These are phyloP conservation scores for Pestalotiopsis sp. DNA, from an alignment of 2,329 filamentous ascomycete genomes.

Conservation along the genomic window DNA sequence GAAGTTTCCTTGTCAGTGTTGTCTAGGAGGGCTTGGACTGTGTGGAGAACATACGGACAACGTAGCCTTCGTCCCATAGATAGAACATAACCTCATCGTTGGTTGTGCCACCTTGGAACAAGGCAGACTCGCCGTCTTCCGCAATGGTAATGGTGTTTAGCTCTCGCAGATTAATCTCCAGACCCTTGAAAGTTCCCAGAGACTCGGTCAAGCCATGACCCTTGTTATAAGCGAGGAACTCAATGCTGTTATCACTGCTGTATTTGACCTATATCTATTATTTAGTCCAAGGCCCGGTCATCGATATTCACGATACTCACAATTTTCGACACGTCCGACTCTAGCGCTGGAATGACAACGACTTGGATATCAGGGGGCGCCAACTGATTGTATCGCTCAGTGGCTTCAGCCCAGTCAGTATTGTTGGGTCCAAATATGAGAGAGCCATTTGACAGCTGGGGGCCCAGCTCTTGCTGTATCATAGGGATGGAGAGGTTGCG, in stretches of 20 bases:
- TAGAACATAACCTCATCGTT: conserved; percentile 36
- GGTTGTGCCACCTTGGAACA: conserved; percentile 39
- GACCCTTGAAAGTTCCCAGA: conserved; percentile 16
- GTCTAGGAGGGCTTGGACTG: conserved; percentile 14
- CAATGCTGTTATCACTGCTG: conserved; percentile 35
- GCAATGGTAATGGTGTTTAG: conserved; percentile 27
- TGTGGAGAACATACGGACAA: conserved; percentile 30
- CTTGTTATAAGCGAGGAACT: conserved; percentile 39
- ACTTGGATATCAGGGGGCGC: conserved; percentile 11
- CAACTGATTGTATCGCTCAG: conserved; percentile 10
- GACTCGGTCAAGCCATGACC: conserved; percentile 40
- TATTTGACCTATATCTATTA: conserved; percentile 38
- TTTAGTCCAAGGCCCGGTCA: background rate
- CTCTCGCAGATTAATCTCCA: background rate
- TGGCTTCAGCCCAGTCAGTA: conserved; percentile 4
- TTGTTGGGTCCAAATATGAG: background rate
- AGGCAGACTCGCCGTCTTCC: conserved; percentile 36
- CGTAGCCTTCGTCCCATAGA: conserved; percentile 43
- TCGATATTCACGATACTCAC: conserved; percentile 1
- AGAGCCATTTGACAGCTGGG: background rate
- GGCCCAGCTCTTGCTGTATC: background rate
- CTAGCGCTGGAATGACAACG: conserved; percentile 11
- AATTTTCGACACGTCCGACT: conserved; percentile 15
- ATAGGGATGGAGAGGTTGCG: background rate
- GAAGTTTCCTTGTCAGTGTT: conserved; percentile 22